These are phyloP conservation scores for Euphorbia peplus DNA, from an alignment of 345 rosid species.

Conservation along the genomic window DNA sequence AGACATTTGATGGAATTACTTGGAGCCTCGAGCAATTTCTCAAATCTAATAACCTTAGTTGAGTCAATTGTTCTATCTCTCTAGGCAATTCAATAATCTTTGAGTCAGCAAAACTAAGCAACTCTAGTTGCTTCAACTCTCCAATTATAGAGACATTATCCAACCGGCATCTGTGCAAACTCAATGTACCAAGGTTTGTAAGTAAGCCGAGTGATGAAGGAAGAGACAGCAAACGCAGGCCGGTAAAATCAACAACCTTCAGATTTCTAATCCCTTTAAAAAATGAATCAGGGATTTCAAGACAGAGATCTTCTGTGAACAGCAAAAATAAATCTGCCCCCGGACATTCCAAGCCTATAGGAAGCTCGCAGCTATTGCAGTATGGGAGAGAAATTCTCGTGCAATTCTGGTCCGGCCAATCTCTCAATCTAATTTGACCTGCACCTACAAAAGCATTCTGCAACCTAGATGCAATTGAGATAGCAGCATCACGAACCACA, in stretches of 20 bases:
- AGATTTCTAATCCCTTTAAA: not conserved
- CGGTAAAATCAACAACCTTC: not conserved
- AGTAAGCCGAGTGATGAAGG: slow-evolving; percentile 2
- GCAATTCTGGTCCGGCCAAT: not conserved
- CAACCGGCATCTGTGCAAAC: slow-evolving; percentile 1
- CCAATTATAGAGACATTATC: not conserved
- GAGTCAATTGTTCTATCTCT: slow-evolving; percentile 17
- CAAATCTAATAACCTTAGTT: slow-evolving; percentile 28
- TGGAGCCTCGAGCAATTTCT: slow-evolving; percentile 16
- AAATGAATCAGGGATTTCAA: slow-evolving; percentile 1
- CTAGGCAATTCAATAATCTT: slow-evolving; percentile 21
- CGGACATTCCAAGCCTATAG: not conserved
- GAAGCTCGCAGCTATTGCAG: not conserved
- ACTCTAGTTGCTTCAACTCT: slow-evolving; percentile 24
- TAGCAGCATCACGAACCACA: not conserved
- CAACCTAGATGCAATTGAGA: not conserved
- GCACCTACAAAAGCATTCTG: not conserved
- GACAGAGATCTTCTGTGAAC: not conserved
- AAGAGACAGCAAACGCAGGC: not conserved
- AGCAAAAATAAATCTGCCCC: not conserved
- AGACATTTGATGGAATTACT: slow-evolving; percentile 27
- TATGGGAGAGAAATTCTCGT: not conserved
- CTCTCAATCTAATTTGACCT: not conserved
- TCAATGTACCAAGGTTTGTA: slow-evolving; percentile 7
- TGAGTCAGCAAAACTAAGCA: slow-evolving; percentile 30